phyloP scores from a whole-genome alignment of 257 asterid species.

The Solanum sparsipilum region DNA sequence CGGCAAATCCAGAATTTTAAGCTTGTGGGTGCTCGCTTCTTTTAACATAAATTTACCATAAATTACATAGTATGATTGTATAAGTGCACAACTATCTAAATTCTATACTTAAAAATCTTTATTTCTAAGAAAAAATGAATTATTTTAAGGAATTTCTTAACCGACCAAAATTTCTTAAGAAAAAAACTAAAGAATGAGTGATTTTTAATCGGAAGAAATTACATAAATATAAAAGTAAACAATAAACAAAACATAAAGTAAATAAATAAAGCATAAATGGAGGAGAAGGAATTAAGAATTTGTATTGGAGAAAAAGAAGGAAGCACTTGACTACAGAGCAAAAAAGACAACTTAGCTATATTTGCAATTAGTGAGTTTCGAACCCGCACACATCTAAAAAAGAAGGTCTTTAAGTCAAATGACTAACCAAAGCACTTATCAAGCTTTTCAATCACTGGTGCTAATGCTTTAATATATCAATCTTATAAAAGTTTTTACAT shows the following conservation, averaged over 20 bases:
- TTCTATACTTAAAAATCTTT: too few species aligned
- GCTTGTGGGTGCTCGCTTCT: not conserved
- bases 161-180: not conserved
- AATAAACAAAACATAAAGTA: not conserved
- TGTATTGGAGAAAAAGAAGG: not conserved
- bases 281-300: not conserved
- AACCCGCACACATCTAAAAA: not conserved
- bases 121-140: not conserved
- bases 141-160: not conserved
- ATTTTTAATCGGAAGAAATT: too few species aligned
- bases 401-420: not conserved
- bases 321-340: not conserved
- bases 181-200: too few species aligned
- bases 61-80: not conserved
- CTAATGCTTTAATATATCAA: not conserved
- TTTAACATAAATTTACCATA: too few species aligned
- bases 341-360: too few species aligned
- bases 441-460: not conserved
- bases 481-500: not conserved
- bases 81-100: not conserved
- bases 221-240: too few species aligned
- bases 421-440: not conserved
- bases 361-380: too few species aligned
- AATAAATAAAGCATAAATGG: not conserved
- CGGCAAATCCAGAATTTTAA: not conserved